Percentiles rank a stretch among this genome's conserved stretches.
These are phyloP conservation scores for Nakazawaea sp. DNA, from an alignment of 805 yeast genomes.

Conservation along the genomic window DNA sequence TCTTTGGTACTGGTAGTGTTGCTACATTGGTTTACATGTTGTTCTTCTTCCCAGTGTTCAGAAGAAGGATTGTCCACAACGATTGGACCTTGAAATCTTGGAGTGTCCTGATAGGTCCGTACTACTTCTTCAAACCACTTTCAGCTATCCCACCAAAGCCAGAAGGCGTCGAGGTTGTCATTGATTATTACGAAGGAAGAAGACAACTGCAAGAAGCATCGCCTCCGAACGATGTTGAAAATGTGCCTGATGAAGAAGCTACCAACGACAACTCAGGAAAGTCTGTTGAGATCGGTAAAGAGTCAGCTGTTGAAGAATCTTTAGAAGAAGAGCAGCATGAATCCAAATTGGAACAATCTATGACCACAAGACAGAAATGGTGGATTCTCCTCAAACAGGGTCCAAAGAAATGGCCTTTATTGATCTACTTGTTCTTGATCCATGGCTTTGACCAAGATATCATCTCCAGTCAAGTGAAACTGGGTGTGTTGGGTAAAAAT, in stretches of 20 bases:
- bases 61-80: conserved; percentile 49
- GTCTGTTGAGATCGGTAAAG: conserved; percentile 6
- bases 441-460: conserved; percentile 67
- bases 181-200: conserved; percentile 64
- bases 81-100: conserved; percentile 64
- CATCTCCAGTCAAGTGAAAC: conserved; percentile 37
- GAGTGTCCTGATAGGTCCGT: conserved; percentile 52
- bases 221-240: no score
- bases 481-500: conserved; percentile 36
- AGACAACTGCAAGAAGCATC: conserved; percentile 21
- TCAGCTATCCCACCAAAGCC: conserved; percentile 65
- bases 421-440: conserved; percentile 39
- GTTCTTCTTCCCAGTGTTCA: conserved; percentile 55
- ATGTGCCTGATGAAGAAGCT: conserved; percentile 13
- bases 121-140: conserved; percentile 42
- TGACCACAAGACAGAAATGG: conserved; percentile 32
- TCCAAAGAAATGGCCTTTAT: conserved; percentile 49
- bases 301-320: conserved; percentile 16
- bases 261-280: no score
- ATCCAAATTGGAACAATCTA: conserved; percentile 19
- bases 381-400: conserved; percentile 31
- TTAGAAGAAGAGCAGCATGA: no score
- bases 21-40: conserved; percentile 43
- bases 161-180: conserved; percentile 43
- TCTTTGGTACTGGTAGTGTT: conserved; percentile 59